Base-by-base conservation (phyloP, 257 asterid genomes). In the Buddleja alternifolia region DNA sequence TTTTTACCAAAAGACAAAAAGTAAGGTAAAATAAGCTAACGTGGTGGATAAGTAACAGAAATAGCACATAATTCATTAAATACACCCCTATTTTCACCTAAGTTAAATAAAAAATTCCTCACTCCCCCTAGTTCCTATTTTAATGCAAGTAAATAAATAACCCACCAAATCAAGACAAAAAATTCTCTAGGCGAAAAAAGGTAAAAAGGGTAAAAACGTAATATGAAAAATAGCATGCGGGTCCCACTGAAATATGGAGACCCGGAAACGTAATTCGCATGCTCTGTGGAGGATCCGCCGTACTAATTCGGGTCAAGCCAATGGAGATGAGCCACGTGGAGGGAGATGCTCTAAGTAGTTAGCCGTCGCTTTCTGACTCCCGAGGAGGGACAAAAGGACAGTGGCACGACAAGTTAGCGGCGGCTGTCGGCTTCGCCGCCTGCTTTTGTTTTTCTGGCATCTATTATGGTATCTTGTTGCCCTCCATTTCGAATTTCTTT, bases 181-280 rank as follows among this genome's bases (percentile, higher is more conserved):
- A 55, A 15, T 10, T 32, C 41, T 40, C 44, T 2, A 15, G 60
- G 73, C 55, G 20, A 48, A 29, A 51, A n/a, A 37, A 5, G 37
- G 32, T 42, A 9, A 51, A 9, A 40, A 41, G 52, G 78, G 60
- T 57, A 42, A 66, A 68, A 73, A 15, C 14, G 34, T 8, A 7
- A 51, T 51, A 51, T 4, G 46, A 51, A 46, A 63, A 12, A 10
- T 4, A 16, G 59, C 24, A 10, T 16, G 4, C 0, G 65, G 63
- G 70, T 6, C 77, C 73, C 51, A 47, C 41, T 6, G 24, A 51
- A 32, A 41, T 40, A 68, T 3, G 68, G 77, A 40, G 67, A 70
- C 71, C 81, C 60, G 64, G 82, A 84, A 86, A 86, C 56, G 80
- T 80, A 67, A 80, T 78, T 80, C 85, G 85, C 90, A 79, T 87